Evolutionary conservation across 257 asterid genomes (phyloP).

Genomic region (Plantago major): DNA sequence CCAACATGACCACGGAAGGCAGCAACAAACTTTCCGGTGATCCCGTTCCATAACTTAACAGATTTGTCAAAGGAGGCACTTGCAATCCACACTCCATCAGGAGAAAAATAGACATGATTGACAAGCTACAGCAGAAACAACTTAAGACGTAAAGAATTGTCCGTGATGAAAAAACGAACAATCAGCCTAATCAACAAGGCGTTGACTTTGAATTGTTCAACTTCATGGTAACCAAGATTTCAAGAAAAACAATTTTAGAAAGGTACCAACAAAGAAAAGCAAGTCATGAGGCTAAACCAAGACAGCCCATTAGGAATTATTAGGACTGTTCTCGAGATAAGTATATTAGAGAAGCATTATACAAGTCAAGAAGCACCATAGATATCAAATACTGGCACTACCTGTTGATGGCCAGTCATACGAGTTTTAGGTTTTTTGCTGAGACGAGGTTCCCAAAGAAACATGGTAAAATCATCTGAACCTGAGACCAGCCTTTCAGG

Average conservation of each 20-base stretch:
- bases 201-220: no score
- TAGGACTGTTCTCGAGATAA: no score
- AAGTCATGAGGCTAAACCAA: no score
- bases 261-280: no score
- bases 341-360: no score
- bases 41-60: constrained; percentile 91
- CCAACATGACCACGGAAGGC: constrained; percentile 96
- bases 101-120: constrained; percentile 94
- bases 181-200: no score
- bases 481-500: constrained; percentile 95
- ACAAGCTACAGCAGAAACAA: constrained; percentile 58
- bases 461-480: constrained; percentile 96
- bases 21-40: constrained; percentile 80
- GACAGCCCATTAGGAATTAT: no score
- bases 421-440: constrained; percentile 80
- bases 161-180: no score
- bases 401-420: constrained; percentile 99
- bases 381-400: constrained; percentile 8
- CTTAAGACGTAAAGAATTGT: background rate
- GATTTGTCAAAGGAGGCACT: constrained; percentile 98
- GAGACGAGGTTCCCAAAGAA: constrained; percentile 82
- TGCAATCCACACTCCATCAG: constrained; percentile 93
- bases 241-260: no score
- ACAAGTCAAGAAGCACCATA: no score
- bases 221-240: no score